Evolutionary conservation across 768 basidiomycete genomes (phyloP).

Genomic region (Boletus reticuloceps): DNA sequence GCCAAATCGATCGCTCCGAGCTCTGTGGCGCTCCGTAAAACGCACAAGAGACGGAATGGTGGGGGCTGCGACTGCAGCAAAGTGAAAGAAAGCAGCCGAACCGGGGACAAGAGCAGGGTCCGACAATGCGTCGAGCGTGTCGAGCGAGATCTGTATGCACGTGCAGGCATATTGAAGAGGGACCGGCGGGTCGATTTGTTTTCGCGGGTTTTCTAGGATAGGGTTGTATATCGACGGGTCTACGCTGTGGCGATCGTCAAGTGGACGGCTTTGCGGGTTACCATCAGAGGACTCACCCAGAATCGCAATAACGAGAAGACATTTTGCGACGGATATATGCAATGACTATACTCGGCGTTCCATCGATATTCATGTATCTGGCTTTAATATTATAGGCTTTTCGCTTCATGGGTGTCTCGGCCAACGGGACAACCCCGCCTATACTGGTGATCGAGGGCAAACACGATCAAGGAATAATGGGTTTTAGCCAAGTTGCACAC

Average conservation of each 20-base stretch:
- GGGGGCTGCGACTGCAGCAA: conserved; percentile 34
- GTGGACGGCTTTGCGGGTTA: neutral
- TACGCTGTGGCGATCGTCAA: conserved; percentile 20
- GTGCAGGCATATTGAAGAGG: conserved; percentile 45
- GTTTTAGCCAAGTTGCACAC: conserved; percentile 43
- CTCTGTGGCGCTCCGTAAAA: conserved; percentile 35
- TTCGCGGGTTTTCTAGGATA: conserved; percentile 31
- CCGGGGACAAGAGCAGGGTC: conserved; percentile 40
- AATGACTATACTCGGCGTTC: conserved; percentile 53
- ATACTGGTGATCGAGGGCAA: conserved; percentile 52
- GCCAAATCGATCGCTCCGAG: conserved; percentile 43
- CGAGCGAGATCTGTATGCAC: conserved; percentile 42
- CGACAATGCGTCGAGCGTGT: conserved; percentile 42
- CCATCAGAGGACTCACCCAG: conserved; percentile 13
- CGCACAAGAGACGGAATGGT: conserved; percentile 42
- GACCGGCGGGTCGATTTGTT: conserved; percentile 41
- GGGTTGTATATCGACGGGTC: conserved; percentile 33
- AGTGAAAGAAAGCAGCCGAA: conserved; percentile 36
- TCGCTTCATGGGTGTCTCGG: conserved; percentile 44
- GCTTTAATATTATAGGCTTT: conserved; percentile 61
- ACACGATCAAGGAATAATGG: conserved; percentile 52
- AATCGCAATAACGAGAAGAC: conserved; percentile 10
- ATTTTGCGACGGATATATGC: conserved; percentile 45
- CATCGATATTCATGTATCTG: conserved; percentile 50
- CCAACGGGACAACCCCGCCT: conserved; percentile 42